Base-by-base conservation (phyloP, 371 early-diverging fungal species). In the Lichtheimia ramosa region DNA sequence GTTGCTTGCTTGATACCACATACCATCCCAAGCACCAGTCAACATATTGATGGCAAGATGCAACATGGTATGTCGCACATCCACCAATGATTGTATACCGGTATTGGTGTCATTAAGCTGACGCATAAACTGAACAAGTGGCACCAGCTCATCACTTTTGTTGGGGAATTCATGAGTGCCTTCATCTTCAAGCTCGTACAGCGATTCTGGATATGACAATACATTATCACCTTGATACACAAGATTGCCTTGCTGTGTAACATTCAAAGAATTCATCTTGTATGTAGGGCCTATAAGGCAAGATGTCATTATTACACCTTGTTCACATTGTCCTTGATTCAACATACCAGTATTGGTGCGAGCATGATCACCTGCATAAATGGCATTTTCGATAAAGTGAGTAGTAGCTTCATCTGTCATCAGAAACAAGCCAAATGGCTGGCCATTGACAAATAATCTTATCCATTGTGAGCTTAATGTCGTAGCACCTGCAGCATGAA, bases 361-460 rank as follows among this genome's bases (percentile, higher is more conserved):
- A 16, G 63, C 59, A 50, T 61, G 62, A 27, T 71, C 55, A 43
- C 75, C 75, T 23, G 61, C 75, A 27, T 71, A 65, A 21, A 83
- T 61, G 1, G 74, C 64, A 48, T 75, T 72, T 51, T 82, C 76
- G 48, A 71, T 54, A 34, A 77, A 66, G 24, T 74, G 75, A 51
- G 73, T 80, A 18, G 82, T 74, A 49, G 73, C 74, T 58, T 83
- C 84, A 55, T 83, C 84, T 58, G 77, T 81, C 71, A 83, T 69
- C 56, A 83, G 54, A 66, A 65, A 83, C n/a, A 83, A 67, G 52
- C 84, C 84, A 25, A 72, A 78, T n/a, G 77, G 58, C 48, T 71
- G 71, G 46, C 71, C 71, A 59, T 83, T 83, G 62, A 83, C 67
- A 42, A 68, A 82, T 5, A 83, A 66, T 65, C 84, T 81, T 16